A percentile compares a stretch with the other conserved stretches of the same genome.
These are phyloP conservation scores for Pouteria glomerata DNA, from an alignment of 148 eudicot species.

Conservation along the genomic window DNA sequence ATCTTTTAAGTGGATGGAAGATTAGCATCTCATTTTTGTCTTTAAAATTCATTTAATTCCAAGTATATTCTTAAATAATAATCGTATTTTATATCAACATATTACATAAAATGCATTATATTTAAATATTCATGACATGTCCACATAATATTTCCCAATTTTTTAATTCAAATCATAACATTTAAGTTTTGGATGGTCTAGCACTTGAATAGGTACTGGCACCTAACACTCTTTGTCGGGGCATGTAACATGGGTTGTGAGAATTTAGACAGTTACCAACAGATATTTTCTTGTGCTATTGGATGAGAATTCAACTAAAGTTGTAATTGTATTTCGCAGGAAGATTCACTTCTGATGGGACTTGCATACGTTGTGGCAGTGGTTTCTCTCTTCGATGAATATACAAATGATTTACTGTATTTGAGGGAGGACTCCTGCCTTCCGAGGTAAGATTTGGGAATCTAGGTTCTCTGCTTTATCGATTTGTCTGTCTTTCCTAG, in stretches of 20 bases:
- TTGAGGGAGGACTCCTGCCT: slow-evolving; percentile 79
- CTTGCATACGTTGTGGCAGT: slow-evolving; percentile 64
- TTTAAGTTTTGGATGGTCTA: too few relatives aligned
- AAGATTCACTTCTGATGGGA: slow-evolving; percentile 68
- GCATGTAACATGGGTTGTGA: background rate
- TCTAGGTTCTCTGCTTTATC: slow-evolving; percentile 1
- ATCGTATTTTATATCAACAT: too few relatives aligned
- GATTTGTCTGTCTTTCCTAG: background rate
- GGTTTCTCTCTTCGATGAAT: slow-evolving; percentile 77
- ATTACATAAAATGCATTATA: too few relatives aligned
- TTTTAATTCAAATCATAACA: too few relatives aligned
- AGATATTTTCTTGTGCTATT: background rate
- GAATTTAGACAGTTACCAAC: background rate
- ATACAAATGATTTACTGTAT: slow-evolving; percentile 71
- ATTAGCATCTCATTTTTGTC: too few relatives aligned
- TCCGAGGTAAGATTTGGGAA: slow-evolving; percentile 54
- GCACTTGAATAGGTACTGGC: too few relatives aligned
- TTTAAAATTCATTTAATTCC: too few relatives aligned
- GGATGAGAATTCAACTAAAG: background rate
- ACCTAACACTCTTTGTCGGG: too few relatives aligned
- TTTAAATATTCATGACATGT: too few relatives aligned
- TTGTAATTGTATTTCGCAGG: slow-evolving; percentile 33
- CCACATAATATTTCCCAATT: too few relatives aligned
- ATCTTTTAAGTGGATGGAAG: too few relatives aligned
- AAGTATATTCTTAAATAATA: too few relatives aligned